phyloP scores from a whole-genome alignment of 139 green algal genomes.

The Ettlia oleoabundans region DNA sequence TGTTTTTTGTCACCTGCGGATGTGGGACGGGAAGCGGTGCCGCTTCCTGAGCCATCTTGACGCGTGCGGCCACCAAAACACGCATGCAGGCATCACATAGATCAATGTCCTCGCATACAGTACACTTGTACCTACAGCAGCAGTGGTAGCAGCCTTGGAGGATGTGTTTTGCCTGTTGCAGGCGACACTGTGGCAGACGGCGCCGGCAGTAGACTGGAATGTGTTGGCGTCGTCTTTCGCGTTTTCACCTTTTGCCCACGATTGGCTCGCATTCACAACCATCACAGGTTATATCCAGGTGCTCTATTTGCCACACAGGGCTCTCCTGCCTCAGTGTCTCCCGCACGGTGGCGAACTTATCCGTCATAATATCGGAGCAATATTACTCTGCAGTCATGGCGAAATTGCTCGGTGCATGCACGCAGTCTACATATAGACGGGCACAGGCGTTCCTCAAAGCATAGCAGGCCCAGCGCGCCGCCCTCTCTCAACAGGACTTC shows the following conservation, averaged over 20 bases:
- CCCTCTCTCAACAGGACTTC: neutral
- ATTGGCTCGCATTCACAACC: conserved; percentile 50
- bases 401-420: no score
- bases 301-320: conserved; percentile 27
- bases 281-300: conserved; percentile 55
- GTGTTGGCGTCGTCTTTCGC: no score
- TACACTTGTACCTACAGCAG: conserved; percentile 42
- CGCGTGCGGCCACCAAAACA: conserved; percentile 34
- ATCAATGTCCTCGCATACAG: conserved; percentile 43
- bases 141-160: neutral
- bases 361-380: neutral
- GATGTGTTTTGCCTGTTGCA: no score
- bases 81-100: conserved; percentile 43
- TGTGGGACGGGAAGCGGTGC: neutral
- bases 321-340: neutral
- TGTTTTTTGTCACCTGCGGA: neutral
- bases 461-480: no score
- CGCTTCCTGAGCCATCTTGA: conserved; percentile 37
- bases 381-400: no score
- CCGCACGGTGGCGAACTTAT: neutral
- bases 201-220: neutral
- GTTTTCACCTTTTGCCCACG: conserved; percentile 26
- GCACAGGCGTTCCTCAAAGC: no score
- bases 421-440: no score
- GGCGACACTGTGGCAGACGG: neutral